phyloP scores from a whole-genome alignment of 179 eudicot genomes.

The Pouteria campechiana region DNA sequence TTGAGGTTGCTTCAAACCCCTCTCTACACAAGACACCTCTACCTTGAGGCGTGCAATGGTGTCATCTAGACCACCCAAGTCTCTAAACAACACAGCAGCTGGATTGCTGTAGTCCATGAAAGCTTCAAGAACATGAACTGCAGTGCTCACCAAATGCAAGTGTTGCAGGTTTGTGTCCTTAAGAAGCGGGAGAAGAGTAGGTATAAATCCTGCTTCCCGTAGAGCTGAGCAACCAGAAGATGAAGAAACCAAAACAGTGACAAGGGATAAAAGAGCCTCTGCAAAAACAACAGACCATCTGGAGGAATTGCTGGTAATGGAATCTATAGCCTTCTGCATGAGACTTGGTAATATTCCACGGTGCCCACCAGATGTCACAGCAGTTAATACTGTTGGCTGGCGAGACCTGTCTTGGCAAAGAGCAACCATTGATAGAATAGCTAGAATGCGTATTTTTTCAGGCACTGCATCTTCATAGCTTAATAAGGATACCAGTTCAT shows the following conservation, averaged over 20 bases:
- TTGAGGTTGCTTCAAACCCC: slow-evolving; percentile 31
- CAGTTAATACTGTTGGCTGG: slow-evolving; percentile 76
- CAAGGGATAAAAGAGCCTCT: slow-evolving; percentile 86
- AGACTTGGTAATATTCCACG: slow-evolving; percentile 98
- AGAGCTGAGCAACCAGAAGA: slow-evolving; percentile 94
- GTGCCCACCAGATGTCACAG: slow-evolving; percentile 99
- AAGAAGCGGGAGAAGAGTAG: slow-evolving; percentile 90
- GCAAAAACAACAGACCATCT: slow-evolving; percentile 89
- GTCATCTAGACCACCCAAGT: slow-evolving; percentile 94
- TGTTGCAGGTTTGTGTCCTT: slow-evolving; percentile 91
- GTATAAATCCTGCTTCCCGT: slow-evolving; percentile 99
- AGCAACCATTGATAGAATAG: slow-evolving; percentile 80
- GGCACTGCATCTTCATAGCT: slow-evolving; percentile 82
- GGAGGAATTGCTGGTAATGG: slow-evolving; percentile 55
- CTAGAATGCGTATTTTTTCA: slow-evolving; percentile 68
- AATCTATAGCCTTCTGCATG: slow-evolving; percentile 93
- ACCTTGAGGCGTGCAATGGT: slow-evolving; percentile 68
- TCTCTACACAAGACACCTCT: slow-evolving; percentile 71
- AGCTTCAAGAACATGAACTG: slow-evolving; percentile 95
- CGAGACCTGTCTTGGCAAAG: slow-evolving; percentile 92
- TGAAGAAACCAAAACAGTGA: slow-evolving; percentile 82
- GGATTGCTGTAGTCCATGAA: slow-evolving; percentile 99
- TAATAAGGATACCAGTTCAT: slow-evolving; percentile 79
- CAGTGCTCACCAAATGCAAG: slow-evolving; percentile 86
- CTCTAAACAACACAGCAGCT: slow-evolving; percentile 95